These are phyloP conservation scores for Ascochyta fabae DNA, from an alignment of 2,329 filamentous ascomycete genomes.

Conservation along the genomic window DNA sequence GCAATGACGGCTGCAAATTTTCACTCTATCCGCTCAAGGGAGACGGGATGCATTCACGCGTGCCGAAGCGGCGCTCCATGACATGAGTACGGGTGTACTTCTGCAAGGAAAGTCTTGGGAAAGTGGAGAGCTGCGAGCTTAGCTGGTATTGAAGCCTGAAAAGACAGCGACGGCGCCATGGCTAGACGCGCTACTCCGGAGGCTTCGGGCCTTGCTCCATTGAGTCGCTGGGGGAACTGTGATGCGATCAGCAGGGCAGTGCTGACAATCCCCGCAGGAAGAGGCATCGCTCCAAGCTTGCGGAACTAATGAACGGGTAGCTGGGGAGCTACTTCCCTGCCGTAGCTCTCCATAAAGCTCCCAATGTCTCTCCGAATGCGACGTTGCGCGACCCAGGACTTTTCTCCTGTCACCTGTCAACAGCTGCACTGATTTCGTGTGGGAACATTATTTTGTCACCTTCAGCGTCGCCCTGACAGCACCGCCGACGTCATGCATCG, in stretches of 20 bases:
- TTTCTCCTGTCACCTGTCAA: conserved; percentile 19
- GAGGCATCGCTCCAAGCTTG: conserved; percentile 20
- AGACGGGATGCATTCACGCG: conserved; percentile 12
- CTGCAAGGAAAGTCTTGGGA: conserved; percentile 14
- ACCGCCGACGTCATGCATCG: conserved; percentile 42
- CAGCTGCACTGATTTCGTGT: conserved; percentile 21
- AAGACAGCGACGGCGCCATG: conserved; percentile 1
- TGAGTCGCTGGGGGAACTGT: conserved; percentile 21
- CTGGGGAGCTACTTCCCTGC: conserved; percentile 17
- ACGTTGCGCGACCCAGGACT: conserved; percentile 22
- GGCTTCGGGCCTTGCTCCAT: conserved; percentile 24
- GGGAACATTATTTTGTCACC: conserved; percentile 13
- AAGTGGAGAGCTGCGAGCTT: conserved; percentile 14
- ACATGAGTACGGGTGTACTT: conserved; percentile 4
- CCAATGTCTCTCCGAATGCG: conserved; percentile 21
- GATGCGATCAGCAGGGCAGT: conserved; percentile 32
- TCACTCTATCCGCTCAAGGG: conserved; percentile 17
- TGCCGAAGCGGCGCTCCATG: conserved; percentile 5
- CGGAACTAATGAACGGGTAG: conserved; percentile 23
- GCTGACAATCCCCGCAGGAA: conserved; percentile 24
- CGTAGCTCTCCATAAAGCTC: conserved; percentile 25
- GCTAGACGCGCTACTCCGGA: conserved; percentile 20
- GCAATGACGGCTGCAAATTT: conserved; percentile 14
- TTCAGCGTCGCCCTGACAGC: conserved; percentile 24
- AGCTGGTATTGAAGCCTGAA: conserved; percentile 10